Conservation (phyloP, 2,329 filamentous ascomycete species). For the Alternaria longipes region DNA sequence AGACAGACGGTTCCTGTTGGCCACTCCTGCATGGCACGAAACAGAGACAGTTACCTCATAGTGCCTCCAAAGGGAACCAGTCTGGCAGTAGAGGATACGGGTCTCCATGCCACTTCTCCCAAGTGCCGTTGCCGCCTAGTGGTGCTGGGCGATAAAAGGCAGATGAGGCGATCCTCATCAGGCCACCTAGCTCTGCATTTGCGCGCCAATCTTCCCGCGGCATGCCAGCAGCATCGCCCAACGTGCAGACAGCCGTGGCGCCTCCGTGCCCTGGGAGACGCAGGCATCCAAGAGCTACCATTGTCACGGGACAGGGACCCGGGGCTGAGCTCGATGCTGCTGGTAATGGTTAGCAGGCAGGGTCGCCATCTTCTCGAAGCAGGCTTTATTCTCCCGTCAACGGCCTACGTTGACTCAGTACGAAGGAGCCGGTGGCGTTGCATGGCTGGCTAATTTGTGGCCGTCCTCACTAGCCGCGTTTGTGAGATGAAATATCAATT, state of each 20-base stretch:
- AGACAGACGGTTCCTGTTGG: constrained; percentile 4
- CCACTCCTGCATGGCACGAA: constrained; percentile 9
- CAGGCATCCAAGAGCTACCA: constrained; percentile 20
- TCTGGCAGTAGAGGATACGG: constrained; percentile 3
- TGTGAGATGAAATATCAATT: constrained; percentile 30
- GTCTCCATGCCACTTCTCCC: not conserved
- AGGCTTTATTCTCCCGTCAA: constrained; percentile 30
- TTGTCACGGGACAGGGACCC: constrained; percentile 23
- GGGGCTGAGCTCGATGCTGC: constrained; percentile 11
- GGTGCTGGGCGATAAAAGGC: constrained; percentile 6
- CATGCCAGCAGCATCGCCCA: constrained; percentile 17
- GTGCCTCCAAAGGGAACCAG: constrained; percentile 3
- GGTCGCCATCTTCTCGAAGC: constrained; percentile 39
- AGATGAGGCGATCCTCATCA: constrained; percentile 16
- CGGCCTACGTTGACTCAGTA: constrained; percentile 26
- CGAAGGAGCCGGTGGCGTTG: constrained; percentile 26
- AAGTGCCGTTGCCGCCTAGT: constrained; percentile 11
- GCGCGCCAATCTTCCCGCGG: constrained; percentile 20
- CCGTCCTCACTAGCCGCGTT: constrained; percentile 33
- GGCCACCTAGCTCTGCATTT: constrained; percentile 12
- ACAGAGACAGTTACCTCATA: constrained; percentile 6
- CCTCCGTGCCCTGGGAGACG: constrained; percentile 19
- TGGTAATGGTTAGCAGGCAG: constrained; percentile 25
- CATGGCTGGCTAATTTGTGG: constrained; percentile 35
- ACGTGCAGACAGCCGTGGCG: constrained; percentile 17